phyloP scores from a whole-genome alignment of 1,284 basidiomycete species.

The Bjerkandera adusta region DNA sequence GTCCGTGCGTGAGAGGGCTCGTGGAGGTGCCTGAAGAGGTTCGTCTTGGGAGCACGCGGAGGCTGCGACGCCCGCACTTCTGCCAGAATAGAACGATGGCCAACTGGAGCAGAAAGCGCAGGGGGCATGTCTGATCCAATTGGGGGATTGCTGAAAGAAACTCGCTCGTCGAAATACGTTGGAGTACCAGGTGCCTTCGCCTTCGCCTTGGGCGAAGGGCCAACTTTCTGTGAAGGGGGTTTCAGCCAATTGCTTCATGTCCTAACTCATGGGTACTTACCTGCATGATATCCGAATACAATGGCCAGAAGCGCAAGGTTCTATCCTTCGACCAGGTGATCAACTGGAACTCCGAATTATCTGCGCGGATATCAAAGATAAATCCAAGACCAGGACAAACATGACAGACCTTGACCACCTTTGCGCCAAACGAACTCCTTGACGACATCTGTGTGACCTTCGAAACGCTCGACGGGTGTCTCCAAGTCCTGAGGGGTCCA shows the following conservation, averaged over 20 bases:
- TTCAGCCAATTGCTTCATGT: no score
- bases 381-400: conserved; percentile 28
- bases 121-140: conserved; percentile 28
- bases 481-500: conserved; percentile 55
- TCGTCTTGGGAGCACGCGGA: conserved; percentile 29
- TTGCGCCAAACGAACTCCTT: conserved; percentile 98
- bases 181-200: conserved; percentile 5
- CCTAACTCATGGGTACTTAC: no score
- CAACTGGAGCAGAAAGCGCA: conserved; percentile 64
- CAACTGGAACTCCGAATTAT: conserved; percentile 82
- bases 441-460: conserved; percentile 90
- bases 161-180: conserved; percentile 21
- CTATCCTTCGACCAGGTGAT: conserved; percentile 98
- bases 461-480: conserved; percentile 73
- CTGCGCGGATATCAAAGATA: conserved; percentile 26
- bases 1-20: conserved; percentile 5
- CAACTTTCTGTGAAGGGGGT: conserved; percentile 25
- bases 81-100: conserved; percentile 62
- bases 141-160: conserved; percentile 33
- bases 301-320: conserved; percentile 90
- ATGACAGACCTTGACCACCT: conserved; percentile 48
- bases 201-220: conserved; percentile 18
- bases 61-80: conserved; percentile 58
- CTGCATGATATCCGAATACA: conserved; percentile 71
- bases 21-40: conserved; percentile 12